Conservation (phyloP, 441 rosid genomes). For the Erysimum cheiri region DNA sequence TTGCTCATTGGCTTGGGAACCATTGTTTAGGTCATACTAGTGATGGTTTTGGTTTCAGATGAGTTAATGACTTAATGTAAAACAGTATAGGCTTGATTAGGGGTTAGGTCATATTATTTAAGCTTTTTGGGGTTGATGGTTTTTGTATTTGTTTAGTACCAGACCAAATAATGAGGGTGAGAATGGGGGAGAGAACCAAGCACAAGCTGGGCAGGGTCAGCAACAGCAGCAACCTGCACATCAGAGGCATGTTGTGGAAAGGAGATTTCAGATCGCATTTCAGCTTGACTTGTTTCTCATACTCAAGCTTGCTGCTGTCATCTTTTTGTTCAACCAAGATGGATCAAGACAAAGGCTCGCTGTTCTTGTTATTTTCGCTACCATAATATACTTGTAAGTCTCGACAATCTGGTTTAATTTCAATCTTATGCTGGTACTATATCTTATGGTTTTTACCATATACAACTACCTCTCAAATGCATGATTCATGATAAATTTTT, state of each 20-base stretch:
- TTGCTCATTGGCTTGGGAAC: background rate
- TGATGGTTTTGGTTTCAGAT: background rate
- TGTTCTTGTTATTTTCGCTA: conserved; percentile 82
- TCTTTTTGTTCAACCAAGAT: conserved; percentile 96
- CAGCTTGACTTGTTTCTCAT: conserved; percentile 91
- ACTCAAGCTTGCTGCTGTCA: conserved; percentile 87
- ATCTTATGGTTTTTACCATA: background rate
- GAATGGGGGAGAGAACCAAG: conserved; percentile 43
- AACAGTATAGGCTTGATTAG: background rate
- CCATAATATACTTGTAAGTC: conserved; percentile 85
- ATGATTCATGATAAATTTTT: background rate
- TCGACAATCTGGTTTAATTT: conserved; percentile 50
- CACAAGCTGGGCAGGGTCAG: conserved; percentile 52
- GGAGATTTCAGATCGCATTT: conserved; percentile 92
- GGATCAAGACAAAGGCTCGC: conserved; percentile 92
- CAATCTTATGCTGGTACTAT: conserved; percentile 27
- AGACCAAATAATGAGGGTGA: conserved; percentile 41
- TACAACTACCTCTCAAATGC: background rate
- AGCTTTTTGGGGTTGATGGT: conserved; percentile 3
- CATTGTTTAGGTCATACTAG: conserved; percentile 1
- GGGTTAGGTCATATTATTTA: too few relatives aligned
- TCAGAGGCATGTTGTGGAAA: conserved; percentile 74
- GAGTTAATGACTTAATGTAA: background rate
- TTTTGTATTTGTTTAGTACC: conserved; percentile 31
- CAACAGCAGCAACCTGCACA: conserved; percentile 71